Conservation (phyloP, 2,329 filamentous ascomycete genomes). For the Canariomyces notabilis region DNA sequence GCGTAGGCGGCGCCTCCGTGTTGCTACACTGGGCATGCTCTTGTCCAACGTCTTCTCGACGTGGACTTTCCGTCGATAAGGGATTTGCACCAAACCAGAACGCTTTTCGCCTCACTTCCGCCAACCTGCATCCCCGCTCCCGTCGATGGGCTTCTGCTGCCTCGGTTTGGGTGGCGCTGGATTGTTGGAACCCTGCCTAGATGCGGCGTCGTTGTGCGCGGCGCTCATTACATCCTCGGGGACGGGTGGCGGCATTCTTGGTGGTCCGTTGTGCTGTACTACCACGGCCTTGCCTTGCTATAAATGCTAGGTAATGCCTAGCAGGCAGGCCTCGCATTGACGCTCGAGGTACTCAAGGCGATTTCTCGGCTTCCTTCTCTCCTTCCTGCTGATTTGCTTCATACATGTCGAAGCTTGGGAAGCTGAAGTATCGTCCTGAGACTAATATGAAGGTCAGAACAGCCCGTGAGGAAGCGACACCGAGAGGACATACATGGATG, state of each 20-base stretch:
- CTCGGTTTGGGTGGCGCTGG: conserved; percentile 3
- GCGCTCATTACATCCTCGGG: conserved; percentile 9
- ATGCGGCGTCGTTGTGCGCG: conserved; percentile 9
- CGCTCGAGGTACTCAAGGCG: conserved; percentile 23
- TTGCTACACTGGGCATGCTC: background rate
- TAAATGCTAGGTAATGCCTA: background rate
- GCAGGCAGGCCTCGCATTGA: conserved; percentile 6
- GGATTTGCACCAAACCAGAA: conserved; percentile 10
- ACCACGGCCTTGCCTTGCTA: conserved; percentile 8
- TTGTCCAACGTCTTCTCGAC: conserved; percentile 7
- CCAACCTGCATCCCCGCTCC: background rate
- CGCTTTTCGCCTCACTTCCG: too few species aligned
- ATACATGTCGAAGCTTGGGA: conserved; percentile 68
- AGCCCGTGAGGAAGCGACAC: background rate
- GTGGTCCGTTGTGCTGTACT: conserved; percentile 5
- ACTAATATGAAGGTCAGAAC: conserved; percentile 26
- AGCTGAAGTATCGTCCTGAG: conserved; percentile 62
- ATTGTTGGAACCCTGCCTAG: conserved; percentile 4
- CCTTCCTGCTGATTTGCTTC: conserved; percentile 42
- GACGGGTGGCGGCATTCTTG: conserved; percentile 7
- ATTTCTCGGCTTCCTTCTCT: conserved; percentile 35
- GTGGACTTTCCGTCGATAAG: conserved; percentile 8
- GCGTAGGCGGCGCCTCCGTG: background rate
- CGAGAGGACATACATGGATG: conserved; percentile 18
- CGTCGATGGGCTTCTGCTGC: conserved; percentile 2